Evolutionary conservation across 208 protist genomes (phyloP).

Genomic region (Leishmania major): DNA sequence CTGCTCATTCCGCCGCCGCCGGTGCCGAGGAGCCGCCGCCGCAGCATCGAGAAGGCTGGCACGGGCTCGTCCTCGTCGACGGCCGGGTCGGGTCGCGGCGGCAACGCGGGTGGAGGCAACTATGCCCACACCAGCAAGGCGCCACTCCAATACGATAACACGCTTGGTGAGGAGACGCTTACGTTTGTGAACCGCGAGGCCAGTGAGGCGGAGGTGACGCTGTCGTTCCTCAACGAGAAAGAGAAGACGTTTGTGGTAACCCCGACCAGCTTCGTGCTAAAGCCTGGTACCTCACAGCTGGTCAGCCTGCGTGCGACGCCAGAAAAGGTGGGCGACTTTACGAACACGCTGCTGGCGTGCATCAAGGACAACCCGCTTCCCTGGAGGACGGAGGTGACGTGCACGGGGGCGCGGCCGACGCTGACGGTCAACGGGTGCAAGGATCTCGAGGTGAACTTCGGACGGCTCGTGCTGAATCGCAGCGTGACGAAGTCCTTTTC

Average conservation of each 20-base stretch:
- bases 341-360: slow-evolving; percentile 83
- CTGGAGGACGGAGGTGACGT: slow-evolving; percentile 82
- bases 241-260: slow-evolving; percentile 83
- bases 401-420: slow-evolving; percentile 82
- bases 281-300: slow-evolving; percentile 70
- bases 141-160: background rate
- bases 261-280: slow-evolving; percentile 76
- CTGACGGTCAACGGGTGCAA: slow-evolving; percentile 80
- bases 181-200: slow-evolving; percentile 92
- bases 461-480: slow-evolving; percentile 73
- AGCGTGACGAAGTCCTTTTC: slow-evolving; percentile 41
- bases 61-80: background rate
- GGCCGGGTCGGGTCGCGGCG: background rate
- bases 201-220: slow-evolving; percentile 67
- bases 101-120: slow-evolving; percentile 2
- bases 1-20: slow-evolving; percentile 79
- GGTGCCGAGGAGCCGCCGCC: slow-evolving; percentile 31
- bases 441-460: slow-evolving; percentile 79
- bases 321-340: slow-evolving; percentile 80
- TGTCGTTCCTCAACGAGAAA: slow-evolving; percentile 85
- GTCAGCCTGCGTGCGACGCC: slow-evolving; percentile 86
- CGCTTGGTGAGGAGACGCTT: slow-evolving; percentile 58
- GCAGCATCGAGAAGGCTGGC: slow-evolving; percentile 32
- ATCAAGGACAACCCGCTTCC: slow-evolving; percentile 94
- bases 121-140: background rate